Evolutionary conservation across 169 alveolate genomes (phyloP), one percentile per base, ranked within the genome.

Genomic region (Eimeria falciformis): DNA sequence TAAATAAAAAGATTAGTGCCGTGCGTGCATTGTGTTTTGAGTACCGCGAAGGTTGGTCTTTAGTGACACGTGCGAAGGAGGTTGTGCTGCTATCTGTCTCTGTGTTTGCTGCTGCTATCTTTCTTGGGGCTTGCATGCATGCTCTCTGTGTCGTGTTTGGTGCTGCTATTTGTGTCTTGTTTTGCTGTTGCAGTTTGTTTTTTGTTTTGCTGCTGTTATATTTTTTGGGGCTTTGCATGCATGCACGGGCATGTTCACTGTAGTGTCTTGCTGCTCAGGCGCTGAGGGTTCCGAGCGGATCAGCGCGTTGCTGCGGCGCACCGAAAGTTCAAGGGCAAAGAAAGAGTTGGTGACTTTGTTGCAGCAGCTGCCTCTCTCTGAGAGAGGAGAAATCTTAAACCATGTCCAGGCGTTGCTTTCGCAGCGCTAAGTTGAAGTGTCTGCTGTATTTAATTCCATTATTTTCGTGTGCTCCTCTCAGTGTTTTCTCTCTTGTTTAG

Each of bases 231-330:
- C 33, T 5, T 27, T n/a, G n/a, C n/a, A n/a, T n/a, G n/a, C n/a
- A n/a, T 7, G 73, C 9, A 14, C 27, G 73, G 43, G 6, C 25
- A 6, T n/a, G 58, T 77, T 9, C 23, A 7, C 43, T 18, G 69
- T 18, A 46, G 45, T 47, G 46, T 77, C 5, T 43, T 4, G 47
- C 53, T 69, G 82, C n/a, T n/a, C 84, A 77, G 86, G 86, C 46
- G 47, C 12, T 9, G 86, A 77, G 43, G 86, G 86, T n/a, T 2
- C 58, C 1, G 86, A 77, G 86, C 25, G 25, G 47, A 45, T 77
- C 46, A 46, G 86, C 25, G 68, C 62, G 18, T 53, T 77, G 86
- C 86, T 77, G 86, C 86, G 46, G 47, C 86, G 66, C 27, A 77
- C 86, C 7, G 86, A 77, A 33, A 53, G 27, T 46, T 62, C 86